Base-by-base conservation (phyloP, 1,139 yeast species). In the Blastobotrys niveus region DNA sequence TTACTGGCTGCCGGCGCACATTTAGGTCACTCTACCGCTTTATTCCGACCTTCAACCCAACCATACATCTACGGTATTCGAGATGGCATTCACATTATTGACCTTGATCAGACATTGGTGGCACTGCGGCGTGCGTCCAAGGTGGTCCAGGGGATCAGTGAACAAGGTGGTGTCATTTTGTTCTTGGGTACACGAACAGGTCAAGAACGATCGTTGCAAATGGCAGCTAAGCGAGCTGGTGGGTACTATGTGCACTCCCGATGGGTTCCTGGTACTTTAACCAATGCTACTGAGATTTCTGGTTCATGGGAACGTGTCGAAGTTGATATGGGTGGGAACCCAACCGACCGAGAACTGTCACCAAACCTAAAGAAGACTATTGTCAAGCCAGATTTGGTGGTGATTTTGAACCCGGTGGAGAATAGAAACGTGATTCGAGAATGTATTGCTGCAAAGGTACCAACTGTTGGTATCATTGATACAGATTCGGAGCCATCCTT, bases 201-300 rank as follows among this genome's bases (percentile, higher is more conserved):
- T 45, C 93, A 85, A 59, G 78, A 78, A 54, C 74, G 83, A 49
- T 75, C 87, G 1, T 76, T 91, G 42, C 82, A 82, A 58, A 78
- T 74, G 51, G 95, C 96, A 5, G 95, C 97, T 3, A 68, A 72
- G 45, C 76, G 95, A 57, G 72, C 81, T 43, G 73, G 77, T 48
- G 96, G 95, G 10, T 87, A 79, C 66, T 87, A 83, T 59, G 91
- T 91, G 25, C 76, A 85, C 33, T 76, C 79, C 43, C 79, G 91
- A 62, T 91, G 98, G 98, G 79, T 86, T 47, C 96, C 97, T 2
- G 98, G 98, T 53, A 84, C 95, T 21, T 73, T 91, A 54, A 88
- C 97, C 40, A 91, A 91, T 66, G 80, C 87, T 46, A 71, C 80
- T 31, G 85, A 81, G 62, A 82, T 86, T 32, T 78, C 91, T 12